Conservation (phyloP, 257 asterid genomes). For the Paraleonurus japonicus region DNA sequence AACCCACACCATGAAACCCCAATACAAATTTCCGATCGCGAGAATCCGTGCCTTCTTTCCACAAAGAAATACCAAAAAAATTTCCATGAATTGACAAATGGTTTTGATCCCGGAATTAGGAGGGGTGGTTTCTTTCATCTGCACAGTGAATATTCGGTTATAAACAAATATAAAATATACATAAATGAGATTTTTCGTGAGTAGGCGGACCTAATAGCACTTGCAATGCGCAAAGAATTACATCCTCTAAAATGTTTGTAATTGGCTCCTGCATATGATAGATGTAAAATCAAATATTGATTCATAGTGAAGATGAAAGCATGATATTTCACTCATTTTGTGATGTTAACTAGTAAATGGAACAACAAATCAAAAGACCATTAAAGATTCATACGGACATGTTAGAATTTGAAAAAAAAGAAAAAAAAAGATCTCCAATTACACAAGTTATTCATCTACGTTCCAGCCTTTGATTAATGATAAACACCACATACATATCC, state of each 20-base stretch:
- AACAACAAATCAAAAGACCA: neutral
- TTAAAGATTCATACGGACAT: neutral
- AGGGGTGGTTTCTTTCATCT: conserved; percentile 84
- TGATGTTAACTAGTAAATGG: neutral
- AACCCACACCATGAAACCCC: too few relatives aligned
- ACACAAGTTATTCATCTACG: neutral
- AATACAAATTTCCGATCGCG: too few relatives aligned
- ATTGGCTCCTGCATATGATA: conserved; percentile 60
- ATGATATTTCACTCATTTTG: neutral
- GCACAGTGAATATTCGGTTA: conserved; percentile 18
- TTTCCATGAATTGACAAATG: too few relatives aligned
- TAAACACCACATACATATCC: neutral
- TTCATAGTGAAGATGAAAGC: neutral
- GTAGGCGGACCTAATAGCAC: conserved; percentile 55
- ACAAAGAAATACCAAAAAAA: too few relatives aligned
- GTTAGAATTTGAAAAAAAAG: neutral
- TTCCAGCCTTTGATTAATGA: neutral
- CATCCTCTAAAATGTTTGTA: conserved; percentile 62
- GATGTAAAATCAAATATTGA: neutral
- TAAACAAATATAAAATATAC: neutral
- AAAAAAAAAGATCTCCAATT: neutral
- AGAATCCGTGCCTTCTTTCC: too few relatives aligned
- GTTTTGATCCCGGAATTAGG: too few relatives aligned
- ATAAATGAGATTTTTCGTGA: neutral
- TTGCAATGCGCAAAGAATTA: conserved; percentile 53